Conservation (phyloP, 257 asterid species). For the Marsdenia floribunda region DNA sequence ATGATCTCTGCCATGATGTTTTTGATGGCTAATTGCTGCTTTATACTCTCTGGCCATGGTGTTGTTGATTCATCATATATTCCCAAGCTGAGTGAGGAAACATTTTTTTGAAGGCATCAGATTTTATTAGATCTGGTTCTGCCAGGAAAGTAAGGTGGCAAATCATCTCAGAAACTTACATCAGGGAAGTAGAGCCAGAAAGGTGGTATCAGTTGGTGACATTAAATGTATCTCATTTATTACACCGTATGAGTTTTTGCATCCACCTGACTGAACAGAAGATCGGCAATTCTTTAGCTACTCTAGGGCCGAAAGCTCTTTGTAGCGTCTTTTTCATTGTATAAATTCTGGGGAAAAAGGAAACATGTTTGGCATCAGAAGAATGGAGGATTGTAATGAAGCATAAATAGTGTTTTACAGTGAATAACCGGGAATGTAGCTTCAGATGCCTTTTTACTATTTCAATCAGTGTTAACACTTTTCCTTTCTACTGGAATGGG, state of each 20-base stretch:
- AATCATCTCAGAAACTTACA: not conserved
- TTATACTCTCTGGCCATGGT: not conserved
- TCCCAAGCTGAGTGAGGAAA: not conserved
- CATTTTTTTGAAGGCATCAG: not conserved
- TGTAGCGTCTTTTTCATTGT: not conserved
- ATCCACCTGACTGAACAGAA: not conserved
- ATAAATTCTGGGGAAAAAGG: not conserved
- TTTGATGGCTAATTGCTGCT: not conserved
- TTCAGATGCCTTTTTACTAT: not conserved
- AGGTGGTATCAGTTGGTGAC: not conserved
- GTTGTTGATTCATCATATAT: conserved; percentile 6
- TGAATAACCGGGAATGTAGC: not conserved
- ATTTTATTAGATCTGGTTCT: not conserved
- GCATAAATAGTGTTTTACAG: not conserved
- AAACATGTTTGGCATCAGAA: not conserved
- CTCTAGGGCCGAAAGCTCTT: not conserved
- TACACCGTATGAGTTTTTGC: not conserved
- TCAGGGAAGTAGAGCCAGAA: not conserved
- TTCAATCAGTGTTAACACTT: not conserved
- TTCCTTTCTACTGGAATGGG: not conserved
- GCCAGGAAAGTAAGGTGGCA: not conserved
- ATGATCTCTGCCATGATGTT: not conserved
- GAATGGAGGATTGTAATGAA: not conserved
- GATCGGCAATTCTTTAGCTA: not conserved
- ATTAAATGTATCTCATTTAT: not conserved